Conservation (phyloP, 768 basidiomycete genomes). For the Suillus clintonianus region DNA sequence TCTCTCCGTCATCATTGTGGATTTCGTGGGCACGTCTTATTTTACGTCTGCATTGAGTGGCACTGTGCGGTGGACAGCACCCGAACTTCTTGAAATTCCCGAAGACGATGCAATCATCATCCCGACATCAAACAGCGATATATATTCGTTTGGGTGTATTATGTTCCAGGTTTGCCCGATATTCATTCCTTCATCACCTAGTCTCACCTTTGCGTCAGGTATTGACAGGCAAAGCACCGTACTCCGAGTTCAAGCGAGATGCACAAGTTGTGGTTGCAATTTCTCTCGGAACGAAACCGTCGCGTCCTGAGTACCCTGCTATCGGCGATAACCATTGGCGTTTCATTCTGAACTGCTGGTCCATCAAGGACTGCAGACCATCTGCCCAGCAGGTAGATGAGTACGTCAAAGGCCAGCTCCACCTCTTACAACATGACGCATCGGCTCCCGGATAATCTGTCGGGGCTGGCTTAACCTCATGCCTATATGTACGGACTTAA, state of each 20-base stretch:
- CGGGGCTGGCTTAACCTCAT: background rate
- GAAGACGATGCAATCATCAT: slow-evolving; percentile 7
- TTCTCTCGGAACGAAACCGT: slow-evolving; percentile 4
- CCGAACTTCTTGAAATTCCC: slow-evolving; percentile 36
- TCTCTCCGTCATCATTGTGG: slow-evolving; percentile 21
- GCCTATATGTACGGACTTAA: background rate
- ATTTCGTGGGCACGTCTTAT: slow-evolving; percentile 12
- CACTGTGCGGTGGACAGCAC: slow-evolving; percentile 5
- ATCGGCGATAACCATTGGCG: slow-evolving; percentile 7
- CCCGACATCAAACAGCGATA: slow-evolving; percentile 36
- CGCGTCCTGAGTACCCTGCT: background rate
- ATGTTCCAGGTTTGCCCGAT: slow-evolving; percentile 9
- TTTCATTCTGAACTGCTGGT: slow-evolving; percentile 14
- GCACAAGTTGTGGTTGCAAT: slow-evolving; percentile 11
- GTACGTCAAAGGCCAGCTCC: slow-evolving; percentile 19
- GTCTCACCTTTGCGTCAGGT: background rate
- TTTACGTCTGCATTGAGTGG: slow-evolving; percentile 4
- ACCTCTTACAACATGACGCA: background rate
- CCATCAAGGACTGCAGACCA: slow-evolving; percentile 14
- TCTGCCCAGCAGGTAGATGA: slow-evolving; percentile 24
- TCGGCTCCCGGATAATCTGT: too few relatives aligned
- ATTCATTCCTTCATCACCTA: background rate
- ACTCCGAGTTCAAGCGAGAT: slow-evolving; percentile 9
- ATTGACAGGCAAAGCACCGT: slow-evolving; percentile 5
- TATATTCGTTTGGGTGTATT: slow-evolving; percentile 41